phyloP scores from a whole-genome alignment of 768 basidiomycete genomes.

The Calvatia gigantea region DNA sequence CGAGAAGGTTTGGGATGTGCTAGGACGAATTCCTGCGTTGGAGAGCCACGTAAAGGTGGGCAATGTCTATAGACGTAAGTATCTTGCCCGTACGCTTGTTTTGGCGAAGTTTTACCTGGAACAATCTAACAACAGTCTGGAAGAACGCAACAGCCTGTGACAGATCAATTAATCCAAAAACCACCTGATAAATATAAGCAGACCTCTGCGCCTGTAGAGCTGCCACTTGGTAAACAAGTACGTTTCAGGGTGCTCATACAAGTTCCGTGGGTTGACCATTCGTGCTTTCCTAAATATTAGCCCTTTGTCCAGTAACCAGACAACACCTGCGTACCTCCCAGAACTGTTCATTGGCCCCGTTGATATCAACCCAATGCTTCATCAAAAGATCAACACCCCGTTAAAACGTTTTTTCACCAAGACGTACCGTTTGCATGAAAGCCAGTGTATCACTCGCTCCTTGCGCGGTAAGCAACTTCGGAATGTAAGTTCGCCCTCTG shows the following conservation, averaged over 20 bases:
- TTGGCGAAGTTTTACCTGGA: slow-evolving; percentile 40
- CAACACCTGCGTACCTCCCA: slow-evolving; percentile 52
- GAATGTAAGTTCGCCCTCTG: background rate
- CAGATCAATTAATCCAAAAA: background rate
- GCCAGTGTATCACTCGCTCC: slow-evolving; percentile 55
- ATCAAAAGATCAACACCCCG: background rate
- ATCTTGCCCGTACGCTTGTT: slow-evolving; percentile 23
- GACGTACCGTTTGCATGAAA: slow-evolving; percentile 48
- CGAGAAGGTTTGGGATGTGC: slow-evolving; percentile 51
- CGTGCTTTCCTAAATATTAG: slow-evolving; percentile 40
- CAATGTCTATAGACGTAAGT: slow-evolving; percentile 38
- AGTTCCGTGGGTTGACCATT: slow-evolving; percentile 70
- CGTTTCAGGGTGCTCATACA: slow-evolving; percentile 57
- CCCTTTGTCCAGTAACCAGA: background rate
- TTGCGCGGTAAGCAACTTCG: slow-evolving; percentile 54
- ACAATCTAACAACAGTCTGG: slow-evolving; percentile 52
- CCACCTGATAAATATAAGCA: background rate
- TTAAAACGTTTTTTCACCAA: background rate
- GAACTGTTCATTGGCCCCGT: slow-evolving; percentile 57
- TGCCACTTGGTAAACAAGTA: slow-evolving; percentile 58
- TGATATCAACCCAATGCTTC: slow-evolving; percentile 60
- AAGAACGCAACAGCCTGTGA: slow-evolving; percentile 66
- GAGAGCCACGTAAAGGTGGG: slow-evolving; percentile 74
- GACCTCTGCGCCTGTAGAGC: slow-evolving; percentile 58
- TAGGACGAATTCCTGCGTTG: slow-evolving; percentile 71